Percentiles rank a stretch among this genome's conserved stretches.
Conservation (phyloP, 768 basidiomycete species). For the Solioccasus polychromus region DNA sequence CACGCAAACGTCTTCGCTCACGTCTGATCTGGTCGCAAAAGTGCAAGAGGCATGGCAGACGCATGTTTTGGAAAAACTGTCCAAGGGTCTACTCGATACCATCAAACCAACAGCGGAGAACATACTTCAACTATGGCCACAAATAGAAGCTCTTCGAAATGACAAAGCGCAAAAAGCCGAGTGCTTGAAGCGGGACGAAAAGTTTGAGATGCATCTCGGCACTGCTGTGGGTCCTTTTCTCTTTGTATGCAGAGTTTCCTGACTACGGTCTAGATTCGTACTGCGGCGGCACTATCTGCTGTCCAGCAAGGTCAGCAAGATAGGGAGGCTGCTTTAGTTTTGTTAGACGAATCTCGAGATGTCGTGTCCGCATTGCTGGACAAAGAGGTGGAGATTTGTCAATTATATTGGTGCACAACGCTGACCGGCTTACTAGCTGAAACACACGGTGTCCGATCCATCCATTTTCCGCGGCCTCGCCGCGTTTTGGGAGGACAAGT, state of each 20-base stretch:
- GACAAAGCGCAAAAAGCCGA: slow-evolving; percentile 68
- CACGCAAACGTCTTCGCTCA: slow-evolving; percentile 50
- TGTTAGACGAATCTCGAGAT: slow-evolving; percentile 77
- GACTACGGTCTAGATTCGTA: slow-evolving; percentile 40
- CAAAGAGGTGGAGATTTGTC: slow-evolving; percentile 51
- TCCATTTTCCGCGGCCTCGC: slow-evolving; percentile 80
- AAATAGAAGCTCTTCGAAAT: slow-evolving; percentile 45
- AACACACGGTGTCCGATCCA: slow-evolving; percentile 80
- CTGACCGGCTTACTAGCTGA: slow-evolving; percentile 48
- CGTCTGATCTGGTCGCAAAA: slow-evolving; percentile 53
- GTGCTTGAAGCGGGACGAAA: slow-evolving; percentile 78
- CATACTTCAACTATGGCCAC: slow-evolving; percentile 54
- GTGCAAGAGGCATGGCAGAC: slow-evolving; percentile 62
- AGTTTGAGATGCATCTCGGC: slow-evolving; percentile 85
- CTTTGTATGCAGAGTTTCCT: slow-evolving; percentile 7
- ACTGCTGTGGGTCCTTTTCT: slow-evolving; percentile 57
- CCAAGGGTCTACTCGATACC: slow-evolving; percentile 55
- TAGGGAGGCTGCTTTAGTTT: slow-evolving; percentile 44
- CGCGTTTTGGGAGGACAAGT: slow-evolving; percentile 84
- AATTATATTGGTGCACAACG: not conserved
- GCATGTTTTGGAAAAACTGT: slow-evolving; percentile 62
- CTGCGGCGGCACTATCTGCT: slow-evolving; percentile 48
- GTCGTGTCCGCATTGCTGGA: slow-evolving; percentile 73
- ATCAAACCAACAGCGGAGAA: slow-evolving; percentile 47
- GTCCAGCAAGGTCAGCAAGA: slow-evolving; percentile 47